Evolutionary conservation across 2,329 filamentous ascomycete species (phyloP).

Genomic region (Stagonosporopsis tanaceti): DNA sequence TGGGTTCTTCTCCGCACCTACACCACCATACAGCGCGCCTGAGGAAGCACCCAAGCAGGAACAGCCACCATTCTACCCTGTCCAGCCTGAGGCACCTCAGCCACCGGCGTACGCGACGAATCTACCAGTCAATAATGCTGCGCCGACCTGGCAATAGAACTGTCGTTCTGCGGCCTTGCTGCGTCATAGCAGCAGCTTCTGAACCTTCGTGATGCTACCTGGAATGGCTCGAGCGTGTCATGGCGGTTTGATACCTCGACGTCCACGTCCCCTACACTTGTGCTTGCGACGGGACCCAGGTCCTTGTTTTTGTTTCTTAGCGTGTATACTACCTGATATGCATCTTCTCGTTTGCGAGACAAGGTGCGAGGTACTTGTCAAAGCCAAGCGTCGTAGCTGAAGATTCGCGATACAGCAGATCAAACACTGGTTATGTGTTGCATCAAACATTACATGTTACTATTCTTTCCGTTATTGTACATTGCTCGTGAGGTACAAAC

Average conservation of each 20-base stretch:
- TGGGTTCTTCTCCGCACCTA: conserved; percentile 31
- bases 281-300: too few relatives aligned
- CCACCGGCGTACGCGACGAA: background rate
- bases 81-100: background rate
- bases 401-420: background rate
- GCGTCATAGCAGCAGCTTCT: background rate
- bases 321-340: conserved; percentile 11
- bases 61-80: background rate
- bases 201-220: background rate
- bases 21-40: conserved; percentile 31
- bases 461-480: background rate
- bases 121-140: conserved; percentile 9
- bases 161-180: background rate
- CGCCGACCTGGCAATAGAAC: conserved; percentile 31
- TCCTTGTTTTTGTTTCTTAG: conserved; percentile 1
- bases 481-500: background rate
- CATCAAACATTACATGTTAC: background rate
- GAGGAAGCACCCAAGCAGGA: conserved; percentile 22
- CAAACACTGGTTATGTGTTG: background rate
- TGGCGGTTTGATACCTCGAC: too few relatives aligned
- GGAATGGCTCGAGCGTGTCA: too few relatives aligned
- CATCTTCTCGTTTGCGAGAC: conserved; percentile 1
- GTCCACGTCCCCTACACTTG: too few relatives aligned
- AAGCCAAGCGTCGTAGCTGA: background rate
- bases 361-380: background rate